Conservation (phyloP, 345 rosid species). For the Eucalyptus tenuipes region DNA sequence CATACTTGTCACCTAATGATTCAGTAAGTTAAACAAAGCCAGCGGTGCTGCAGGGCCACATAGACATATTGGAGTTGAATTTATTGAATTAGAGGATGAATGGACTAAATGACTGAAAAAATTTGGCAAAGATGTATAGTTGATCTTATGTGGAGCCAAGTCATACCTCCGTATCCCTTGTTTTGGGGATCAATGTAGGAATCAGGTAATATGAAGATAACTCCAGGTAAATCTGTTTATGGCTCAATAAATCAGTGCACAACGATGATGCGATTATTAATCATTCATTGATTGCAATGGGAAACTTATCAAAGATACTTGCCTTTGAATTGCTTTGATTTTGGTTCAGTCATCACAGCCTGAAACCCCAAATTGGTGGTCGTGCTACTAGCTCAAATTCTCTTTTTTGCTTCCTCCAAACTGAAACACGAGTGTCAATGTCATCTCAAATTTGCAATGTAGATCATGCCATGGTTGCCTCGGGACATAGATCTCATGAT, state of each 20-base stretch:
- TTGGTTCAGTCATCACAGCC: rapidly evolving
- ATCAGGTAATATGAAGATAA: rapidly evolving
- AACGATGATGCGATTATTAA: too few relatives aligned
- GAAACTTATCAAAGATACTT: background rate
- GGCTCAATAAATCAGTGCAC: too few relatives aligned
- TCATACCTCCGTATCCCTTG: background rate
- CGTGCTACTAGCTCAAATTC: background rate
- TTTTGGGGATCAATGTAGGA: background rate
- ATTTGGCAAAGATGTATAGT: background rate
- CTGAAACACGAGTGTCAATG: too few relatives aligned
- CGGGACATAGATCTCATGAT: constrained; percentile 4
- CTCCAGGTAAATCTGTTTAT: too few relatives aligned
- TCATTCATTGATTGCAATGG: background rate
- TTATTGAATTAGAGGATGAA: background rate
- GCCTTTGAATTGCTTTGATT: background rate
- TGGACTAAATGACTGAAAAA: background rate
- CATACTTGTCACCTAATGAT: background rate
- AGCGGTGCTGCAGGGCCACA: rapidly evolving
- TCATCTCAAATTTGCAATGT: background rate
- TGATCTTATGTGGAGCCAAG: background rate
- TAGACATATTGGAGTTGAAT: background rate
- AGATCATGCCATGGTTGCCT: constrained; percentile 14
- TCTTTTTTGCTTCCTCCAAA: background rate
- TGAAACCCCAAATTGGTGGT: too few relatives aligned
- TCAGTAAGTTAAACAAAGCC: background rate